phyloP scores from a whole-genome alignment of 768 basidiomycete species.

The Calocybe indica region DNA sequence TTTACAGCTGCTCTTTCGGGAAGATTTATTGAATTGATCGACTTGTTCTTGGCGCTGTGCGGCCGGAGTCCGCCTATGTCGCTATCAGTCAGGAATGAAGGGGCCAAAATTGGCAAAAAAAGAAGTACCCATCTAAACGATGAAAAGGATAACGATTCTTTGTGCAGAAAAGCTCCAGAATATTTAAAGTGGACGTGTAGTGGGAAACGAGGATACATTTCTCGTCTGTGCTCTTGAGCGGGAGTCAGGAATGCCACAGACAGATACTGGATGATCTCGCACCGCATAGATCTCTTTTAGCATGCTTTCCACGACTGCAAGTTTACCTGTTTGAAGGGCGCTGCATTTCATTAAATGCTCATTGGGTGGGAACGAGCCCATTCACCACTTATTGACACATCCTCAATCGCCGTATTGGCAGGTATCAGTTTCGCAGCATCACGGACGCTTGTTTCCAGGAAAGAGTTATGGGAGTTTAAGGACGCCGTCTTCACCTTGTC shows the following conservation, averaged over 20 bases:
- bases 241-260: neutral
- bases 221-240: slow-evolving; percentile 69
- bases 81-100: neutral
- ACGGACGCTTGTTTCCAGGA: slow-evolving; percentile 43
- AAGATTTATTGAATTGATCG: slow-evolving; percentile 79
- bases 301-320: slow-evolving; percentile 59
- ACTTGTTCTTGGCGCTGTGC: slow-evolving; percentile 83
- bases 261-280: slow-evolving; percentile 3
- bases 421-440: slow-evolving; percentile 65
- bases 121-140: slow-evolving; percentile 77
- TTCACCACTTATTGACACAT: slow-evolving; percentile 77
- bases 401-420: slow-evolving; percentile 51
- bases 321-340: slow-evolving; percentile 50
- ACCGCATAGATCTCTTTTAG: slow-evolving; percentile 59
- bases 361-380: neutral
- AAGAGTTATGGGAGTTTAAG: slow-evolving; percentile 26
- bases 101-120: neutral
- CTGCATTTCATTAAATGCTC: slow-evolving; percentile 1
- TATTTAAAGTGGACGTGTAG: slow-evolving; percentile 90
- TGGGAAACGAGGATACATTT: slow-evolving; percentile 98
- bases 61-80: slow-evolving; percentile 61
- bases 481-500: slow-evolving; percentile 43
- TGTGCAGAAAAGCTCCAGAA: slow-evolving; percentile 84
- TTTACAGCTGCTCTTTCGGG: slow-evolving; percentile 68
- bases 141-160: slow-evolving; percentile 70